Conservation (phyloP, 2,329 filamentous ascomycete species). For the Didymella exigua region DNA sequence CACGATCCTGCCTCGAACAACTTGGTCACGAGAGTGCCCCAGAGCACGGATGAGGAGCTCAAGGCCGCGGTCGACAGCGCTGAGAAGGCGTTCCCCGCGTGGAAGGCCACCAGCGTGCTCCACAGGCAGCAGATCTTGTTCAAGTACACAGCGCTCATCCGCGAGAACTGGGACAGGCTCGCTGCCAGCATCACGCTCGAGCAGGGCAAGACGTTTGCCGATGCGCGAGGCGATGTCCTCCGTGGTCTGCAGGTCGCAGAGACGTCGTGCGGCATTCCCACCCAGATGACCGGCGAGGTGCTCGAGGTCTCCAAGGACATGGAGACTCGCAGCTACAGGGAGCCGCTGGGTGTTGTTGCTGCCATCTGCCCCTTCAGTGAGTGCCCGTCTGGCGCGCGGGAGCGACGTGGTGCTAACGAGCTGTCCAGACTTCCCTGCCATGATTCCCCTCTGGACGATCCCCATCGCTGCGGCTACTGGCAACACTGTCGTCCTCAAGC, state of each 20-base stretch:
- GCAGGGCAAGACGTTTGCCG: constrained; percentile 86
- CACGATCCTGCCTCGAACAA: constrained; percentile 86
- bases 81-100: constrained; percentile 74
- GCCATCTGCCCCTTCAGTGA: constrained; percentile 87
- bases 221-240: constrained; percentile 81
- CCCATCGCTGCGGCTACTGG: constrained; percentile 83
- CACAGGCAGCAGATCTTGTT: constrained; percentile 85
- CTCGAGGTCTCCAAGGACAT: constrained; percentile 88
- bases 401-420: constrained; percentile 28
- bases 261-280: constrained; percentile 78
- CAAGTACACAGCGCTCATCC: constrained; percentile 78
- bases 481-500: constrained; percentile 85
- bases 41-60: constrained; percentile 79
- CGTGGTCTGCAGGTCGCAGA: constrained; percentile 84
- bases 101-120: constrained; percentile 74
- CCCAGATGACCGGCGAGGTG: constrained; percentile 81
- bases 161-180: constrained; percentile 83
- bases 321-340: constrained; percentile 82
- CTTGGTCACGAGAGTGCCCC: constrained; percentile 80
- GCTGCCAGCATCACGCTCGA: constrained; percentile 85
- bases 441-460: constrained; percentile 92
- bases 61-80: constrained; percentile 76
- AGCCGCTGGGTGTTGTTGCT: constrained; percentile 80
- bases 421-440: constrained; percentile 77
- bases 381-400: constrained; percentile 36